phyloP scores from a whole-genome alignment of 2,329 filamentous ascomycete species.

The Lecanicillium sp. region DNA sequence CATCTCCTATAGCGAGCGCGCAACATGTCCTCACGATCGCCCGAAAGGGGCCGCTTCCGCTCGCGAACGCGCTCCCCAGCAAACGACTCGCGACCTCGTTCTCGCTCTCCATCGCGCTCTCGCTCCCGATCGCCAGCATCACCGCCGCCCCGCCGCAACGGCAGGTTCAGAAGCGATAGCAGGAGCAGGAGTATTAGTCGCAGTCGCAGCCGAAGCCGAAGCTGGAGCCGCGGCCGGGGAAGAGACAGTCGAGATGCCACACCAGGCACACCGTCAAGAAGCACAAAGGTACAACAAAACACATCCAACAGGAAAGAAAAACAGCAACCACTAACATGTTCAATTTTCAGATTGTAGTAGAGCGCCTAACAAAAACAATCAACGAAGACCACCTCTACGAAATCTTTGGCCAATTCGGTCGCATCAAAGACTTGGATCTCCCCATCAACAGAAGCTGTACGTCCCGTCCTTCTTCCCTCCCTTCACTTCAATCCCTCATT shows the following conservation, averaged over 20 bases:
- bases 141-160: slow-evolving; percentile 14
- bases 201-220: slow-evolving; percentile 15
- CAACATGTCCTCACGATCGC: slow-evolving; percentile 12
- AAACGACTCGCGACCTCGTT: not conserved
- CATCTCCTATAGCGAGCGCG: not conserved
- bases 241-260: slow-evolving; percentile 24
- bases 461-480: slow-evolving; percentile 16
- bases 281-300: slow-evolving; percentile 39
- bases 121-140: slow-evolving; percentile 2
- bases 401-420: slow-evolving; percentile 84
- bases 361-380: slow-evolving; percentile 92
- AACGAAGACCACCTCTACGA: slow-evolving; percentile 81
- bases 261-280: slow-evolving; percentile 29
- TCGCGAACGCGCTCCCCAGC: slow-evolving; percentile 27
- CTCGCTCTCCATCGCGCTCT: slow-evolving; percentile 15
- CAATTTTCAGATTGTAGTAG: slow-evolving; percentile 67
- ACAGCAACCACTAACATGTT: slow-evolving; percentile 4
- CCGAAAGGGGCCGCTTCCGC: slow-evolving; percentile 22
- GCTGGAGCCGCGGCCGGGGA: slow-evolving; percentile 19
- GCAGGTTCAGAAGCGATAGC: slow-evolving; percentile 17
- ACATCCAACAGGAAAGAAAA: not conserved
- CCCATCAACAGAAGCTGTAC: slow-evolving; percentile 81
- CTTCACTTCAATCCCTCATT: not conserved
- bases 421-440: slow-evolving; percentile 79
- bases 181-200: slow-evolving; percentile 18